These are phyloP conservation scores for Flaveria linearis DNA, from an alignment of 129 eudicot genomes.

Conservation along the genomic window DNA sequence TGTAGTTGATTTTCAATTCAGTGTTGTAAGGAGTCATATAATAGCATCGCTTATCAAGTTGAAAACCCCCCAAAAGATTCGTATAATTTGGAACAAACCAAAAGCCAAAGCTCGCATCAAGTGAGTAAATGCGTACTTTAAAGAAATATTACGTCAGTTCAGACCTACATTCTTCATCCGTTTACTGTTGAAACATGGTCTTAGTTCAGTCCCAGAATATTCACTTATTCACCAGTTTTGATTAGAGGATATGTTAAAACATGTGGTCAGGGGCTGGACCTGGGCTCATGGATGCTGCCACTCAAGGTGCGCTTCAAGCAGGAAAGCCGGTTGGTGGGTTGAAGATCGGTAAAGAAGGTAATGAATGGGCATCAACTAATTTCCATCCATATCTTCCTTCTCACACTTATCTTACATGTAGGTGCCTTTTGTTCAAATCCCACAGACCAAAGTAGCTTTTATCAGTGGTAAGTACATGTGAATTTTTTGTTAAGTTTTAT, in stretches of 20 bases:
- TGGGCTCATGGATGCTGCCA: constrained; percentile 98
- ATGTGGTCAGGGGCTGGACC: constrained; percentile 98
- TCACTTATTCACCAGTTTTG: not conserved
- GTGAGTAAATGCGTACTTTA: constrained; percentile 39
- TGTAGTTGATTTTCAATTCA: not conserved
- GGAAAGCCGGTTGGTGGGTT: constrained; percentile 96
- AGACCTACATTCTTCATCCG: not conserved
- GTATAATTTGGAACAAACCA: not conserved
- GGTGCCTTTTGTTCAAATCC: constrained; percentile 34
- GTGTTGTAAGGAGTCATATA: constrained; percentile 3
- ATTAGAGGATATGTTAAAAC: not conserved
- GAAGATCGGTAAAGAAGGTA: constrained; percentile 93
- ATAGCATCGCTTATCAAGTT: constrained; percentile 3
- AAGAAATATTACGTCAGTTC: not conserved
- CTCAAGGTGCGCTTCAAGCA: constrained; percentile 87
- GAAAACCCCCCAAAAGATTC: not conserved
- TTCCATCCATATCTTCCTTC: constrained; percentile 82
- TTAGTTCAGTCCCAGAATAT: not conserved
- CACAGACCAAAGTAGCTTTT: no score
- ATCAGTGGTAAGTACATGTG: no score
- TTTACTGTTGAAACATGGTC: no score
- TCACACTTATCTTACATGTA: constrained; percentile 85
- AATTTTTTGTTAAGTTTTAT: no score
- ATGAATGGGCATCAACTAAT: constrained; percentile 84
- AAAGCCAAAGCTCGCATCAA: constrained; percentile 22